Conservation (phyloP, 345 rosid genomes). For the Zanthoxylum bungeanum region DNA sequence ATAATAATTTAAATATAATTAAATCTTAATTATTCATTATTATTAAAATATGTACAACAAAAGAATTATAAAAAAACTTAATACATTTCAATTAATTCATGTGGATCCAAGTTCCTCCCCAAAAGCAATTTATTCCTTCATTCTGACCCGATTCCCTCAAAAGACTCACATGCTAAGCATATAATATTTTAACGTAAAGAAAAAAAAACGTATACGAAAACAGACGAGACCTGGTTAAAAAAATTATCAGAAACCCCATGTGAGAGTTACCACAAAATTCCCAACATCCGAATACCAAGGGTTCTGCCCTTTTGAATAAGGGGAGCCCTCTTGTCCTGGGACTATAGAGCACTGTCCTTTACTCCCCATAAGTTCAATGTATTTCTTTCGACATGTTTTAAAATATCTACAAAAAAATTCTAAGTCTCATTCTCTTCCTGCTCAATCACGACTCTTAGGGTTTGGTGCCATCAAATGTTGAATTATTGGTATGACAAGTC, state of each 20-base stretch:
- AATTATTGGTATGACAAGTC: too few relatives aligned
- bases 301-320: not conserved
- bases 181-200: not conserved
- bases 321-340: constrained; percentile 12
- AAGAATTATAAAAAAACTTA: too few relatives aligned
- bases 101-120: too few relatives aligned
- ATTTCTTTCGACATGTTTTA: not conserved
- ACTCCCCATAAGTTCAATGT: not conserved
- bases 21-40: too few relatives aligned
- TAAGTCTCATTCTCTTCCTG: not conserved
- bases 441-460: not conserved
- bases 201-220: not conserved
- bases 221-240: not conserved
- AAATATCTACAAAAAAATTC: constrained; percentile 2
- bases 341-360: not conserved
- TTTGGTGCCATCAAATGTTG: too few relatives aligned
- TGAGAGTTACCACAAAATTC: not conserved
- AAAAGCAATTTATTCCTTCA: constrained; percentile 1
- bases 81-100: too few relatives aligned
- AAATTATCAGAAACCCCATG: constrained; percentile 2
- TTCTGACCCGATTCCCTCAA: constrained; percentile 7
- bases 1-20: too few relatives aligned
- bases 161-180: not conserved
- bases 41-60: too few relatives aligned
- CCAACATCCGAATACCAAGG: not conserved